Evolutionary conservation across 1,284 basidiomycete genomes (phyloP), one percentile per base, ranked within the genome.

Genomic region (Irpex lacteus): DNA sequence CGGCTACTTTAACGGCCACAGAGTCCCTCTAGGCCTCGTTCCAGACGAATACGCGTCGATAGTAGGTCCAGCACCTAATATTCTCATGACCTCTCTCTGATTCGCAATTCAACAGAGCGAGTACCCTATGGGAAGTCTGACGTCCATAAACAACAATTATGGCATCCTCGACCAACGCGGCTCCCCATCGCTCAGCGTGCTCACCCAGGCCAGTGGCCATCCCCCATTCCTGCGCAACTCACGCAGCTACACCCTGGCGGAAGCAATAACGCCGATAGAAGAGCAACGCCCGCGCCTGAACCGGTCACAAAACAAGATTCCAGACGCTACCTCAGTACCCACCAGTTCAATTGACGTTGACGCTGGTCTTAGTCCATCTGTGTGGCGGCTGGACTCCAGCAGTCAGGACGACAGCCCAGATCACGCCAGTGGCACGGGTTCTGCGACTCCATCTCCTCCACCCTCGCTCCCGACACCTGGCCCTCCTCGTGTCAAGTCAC

Each of bases 171-270:
- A 19, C 7, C 19, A 7, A 11, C 34, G 36, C 13, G 36, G 7
- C 7, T 8, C 57, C 8, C 13, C 40, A 44, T 26, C 57, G 15
- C 44, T 58, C 61, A 40, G 52, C 26, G 15, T 36, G 37, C 40
- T 34, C 49, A 55, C 50, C 26, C 26, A 26, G 26, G 26, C 26
- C 26, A 26, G 26, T 19, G 60, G 21, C 9, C 59, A 52, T 18
- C 49, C 18, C 38, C 64, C 61, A 5, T 62, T 65, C 52, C 36
- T 19, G 21, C 8, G 40, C 11, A 50, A 55, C 36, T 54, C 59
- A 19, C 63, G 62, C 59, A 65, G 64, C 54, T 67, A 67, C 62
- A 67, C 66, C 18, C 64, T 67, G 44, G 62, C 61, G 52, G 63
- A 62, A 18, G 66, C 66, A 26, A 60, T 67, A 26, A 66, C 66